Evolutionary conservation across 371 early-diverging fungal genomes (phyloP), one percentile per base, ranked within the genome.

Genomic region (Mortierella polycephala): DNA sequence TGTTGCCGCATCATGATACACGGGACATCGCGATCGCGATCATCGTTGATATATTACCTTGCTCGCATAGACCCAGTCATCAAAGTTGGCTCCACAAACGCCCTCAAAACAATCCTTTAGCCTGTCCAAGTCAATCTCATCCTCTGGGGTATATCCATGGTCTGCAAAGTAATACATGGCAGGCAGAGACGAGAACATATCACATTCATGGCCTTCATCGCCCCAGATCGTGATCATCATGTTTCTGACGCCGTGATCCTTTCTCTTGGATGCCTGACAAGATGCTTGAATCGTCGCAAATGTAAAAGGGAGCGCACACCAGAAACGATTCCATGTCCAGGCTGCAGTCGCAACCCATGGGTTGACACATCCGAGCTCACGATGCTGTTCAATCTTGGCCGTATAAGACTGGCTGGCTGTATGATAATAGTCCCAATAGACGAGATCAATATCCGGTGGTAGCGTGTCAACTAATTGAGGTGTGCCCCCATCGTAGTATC

Each of bases 391-490:
- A 57, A 96, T 87, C 71, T 94, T 94, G 75, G 85, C 86, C 8
- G 85, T 64, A 76, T 95, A 96, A 1, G 88, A 84, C 53, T 91
- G 90, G 18, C 90, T 79, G 44, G 74, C 75, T 12, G 92, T 92
- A 71, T 94, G 94, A 74, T 94, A 95, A 71, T 94, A 96, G 77
- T 95, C 94, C 96, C 96, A 95, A 68, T 90, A 95, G 10, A 94
- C 89, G 20, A 94, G 82, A n/a, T 93, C 89, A 18, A 92, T 72
- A 63, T 90, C 90, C 0, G 81, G 60, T 42, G 95, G 92, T 52
- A 93, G 83, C n/a, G 83, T 85, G 23, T 87, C 87, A 5, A 80
- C 82, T 41, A 92, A 51, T 21, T 87, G 89, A 4, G 86, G 84
- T 8, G 83, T 70, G 20, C 91, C 75, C 45, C 89, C 87, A 64